Base-by-base conservation (phyloP, 176 grass and related monocot genomes). In the Phyllostachys edulis region DNA sequence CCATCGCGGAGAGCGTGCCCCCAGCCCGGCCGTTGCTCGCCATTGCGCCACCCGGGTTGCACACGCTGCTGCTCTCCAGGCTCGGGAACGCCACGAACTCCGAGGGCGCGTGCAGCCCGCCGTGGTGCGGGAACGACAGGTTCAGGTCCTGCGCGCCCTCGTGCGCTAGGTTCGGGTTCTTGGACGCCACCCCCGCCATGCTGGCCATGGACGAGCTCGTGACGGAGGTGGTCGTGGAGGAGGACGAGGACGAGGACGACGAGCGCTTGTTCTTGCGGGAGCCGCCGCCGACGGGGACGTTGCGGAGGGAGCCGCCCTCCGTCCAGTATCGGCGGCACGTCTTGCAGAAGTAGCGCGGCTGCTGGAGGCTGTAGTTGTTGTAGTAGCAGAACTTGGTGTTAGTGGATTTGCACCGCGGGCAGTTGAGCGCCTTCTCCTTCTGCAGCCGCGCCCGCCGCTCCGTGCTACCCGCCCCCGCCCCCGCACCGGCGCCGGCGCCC, bases 331-430 rank as follows among this genome's bases (percentile, higher is more conserved):
- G 88, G 55, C 92, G 87, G 86, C 95, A 98, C 55, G 95, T 95
- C 89, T 98, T 98, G 89, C 92, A 98, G 85, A 98, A 98, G 90
- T 98, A 98, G 62, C 95, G 90, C 27, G 95, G 95, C 82, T 98
- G 95, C 55, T 90, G 92, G 63, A 95, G 92, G 92, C 92, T 95
- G 91, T 98, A 98, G 87, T 98, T 98, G 79, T 98, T 98, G 85
- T 98, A 98, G 82, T 98, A 98, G 88, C 95, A 98, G 84, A 98
- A 98, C 80, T 98, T 98, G 67, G 95, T 98, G 87, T 98, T 98
- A 65, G 89, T 92, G 49, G 95, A 98, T 76, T 95, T 94, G 91
- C 95, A 98, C 93, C 95, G 76, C 41, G 95, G 95, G 63, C 95
- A 98, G 87, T 95, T 95, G 71, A 95, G 80, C 71, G 95, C 92